Base-by-base conservation (phyloP, 1,284 basidiomycete genomes). In the Xerocomus tenax region DNA sequence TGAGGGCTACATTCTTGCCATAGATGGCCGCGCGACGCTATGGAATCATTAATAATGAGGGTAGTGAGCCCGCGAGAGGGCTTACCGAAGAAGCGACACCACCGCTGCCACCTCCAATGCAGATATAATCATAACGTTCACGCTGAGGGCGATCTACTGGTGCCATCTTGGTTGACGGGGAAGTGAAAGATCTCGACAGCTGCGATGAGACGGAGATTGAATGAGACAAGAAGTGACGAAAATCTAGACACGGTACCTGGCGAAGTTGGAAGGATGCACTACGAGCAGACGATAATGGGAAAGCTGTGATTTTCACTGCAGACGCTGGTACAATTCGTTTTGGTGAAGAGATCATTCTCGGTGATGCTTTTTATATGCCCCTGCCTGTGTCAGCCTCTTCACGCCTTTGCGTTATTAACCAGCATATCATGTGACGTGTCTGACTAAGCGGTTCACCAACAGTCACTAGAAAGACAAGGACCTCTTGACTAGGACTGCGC, bases 1-100 rank as follows among this genome's bases (percentile, higher is more conserved):
- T 82, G 21, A 98, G 73, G 10, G 90, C 92, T 44, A 92, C 91
- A 69, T 95, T 97, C 65, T 88, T 91, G 47, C 95, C 94, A 68
- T 98, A 95, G 19, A 77, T 77, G n/a, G 87, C 88, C 12, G 94
- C 94, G 51, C 96, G 81, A 56, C 92, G 78, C 90, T 62, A 23
- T 8, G n/a, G 3, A 10, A 23, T 58, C 39, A 42, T 34, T 30
- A 48, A 40, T 3, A 13, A 26, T 48, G 35, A 19, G 30, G 34
- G 23, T 1, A 3, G 36, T 21, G 32, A 45, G 34, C 21, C 21
- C 32, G 6, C 46, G 19, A 49, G 23, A 42, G 23, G 10, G 42
- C 50, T 61, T 61, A 87, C 86, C 48, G 85, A 82, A 47, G 82
- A 81, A 13, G 79, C 90, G 44, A 84, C 80, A 50, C 90, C 89